Evolutionary conservation across 345 rosid species (phyloP).

Genomic region (Murraya koenigii): DNA sequence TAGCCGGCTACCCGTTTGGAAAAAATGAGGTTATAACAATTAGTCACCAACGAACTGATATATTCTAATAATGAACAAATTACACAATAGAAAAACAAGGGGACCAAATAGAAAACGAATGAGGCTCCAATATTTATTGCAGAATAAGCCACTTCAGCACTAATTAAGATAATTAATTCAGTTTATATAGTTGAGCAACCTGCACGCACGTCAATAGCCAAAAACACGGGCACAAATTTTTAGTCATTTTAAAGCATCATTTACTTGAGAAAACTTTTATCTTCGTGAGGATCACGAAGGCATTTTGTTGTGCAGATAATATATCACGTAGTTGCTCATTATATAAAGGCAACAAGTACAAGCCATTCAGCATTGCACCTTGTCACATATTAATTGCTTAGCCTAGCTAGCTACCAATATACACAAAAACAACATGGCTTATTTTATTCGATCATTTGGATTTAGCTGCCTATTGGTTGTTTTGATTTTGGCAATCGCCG

Average conservation of each 20-base stretch:
- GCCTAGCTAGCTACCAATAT: too few relatives aligned
- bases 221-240: background rate
- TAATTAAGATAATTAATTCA: too few relatives aligned
- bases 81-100: too few relatives aligned
- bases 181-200: background rate
- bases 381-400: background rate
- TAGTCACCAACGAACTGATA: too few relatives aligned
- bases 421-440: conserved; percentile 21
- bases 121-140: too few relatives aligned
- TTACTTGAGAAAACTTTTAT: background rate
- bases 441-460: conserved; percentile 35
- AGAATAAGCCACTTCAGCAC: too few relatives aligned
- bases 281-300: conserved; percentile 45
- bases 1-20: too few relatives aligned
- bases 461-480: conserved; percentile 28
- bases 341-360: background rate
- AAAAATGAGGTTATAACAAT: too few relatives aligned
- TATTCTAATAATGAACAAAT: too few relatives aligned
- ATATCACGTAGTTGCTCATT: background rate
- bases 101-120: too few relatives aligned
- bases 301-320: background rate
- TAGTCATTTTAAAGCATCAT: background rate
- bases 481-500: conserved; percentile 20
- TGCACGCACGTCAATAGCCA: conserved; percentile 17
- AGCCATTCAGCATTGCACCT: background rate